These are phyloP conservation scores for Malbranchea zuffiana DNA, from an alignment of 2,329 filamentous ascomycete species.

Conservation along the genomic window DNA sequence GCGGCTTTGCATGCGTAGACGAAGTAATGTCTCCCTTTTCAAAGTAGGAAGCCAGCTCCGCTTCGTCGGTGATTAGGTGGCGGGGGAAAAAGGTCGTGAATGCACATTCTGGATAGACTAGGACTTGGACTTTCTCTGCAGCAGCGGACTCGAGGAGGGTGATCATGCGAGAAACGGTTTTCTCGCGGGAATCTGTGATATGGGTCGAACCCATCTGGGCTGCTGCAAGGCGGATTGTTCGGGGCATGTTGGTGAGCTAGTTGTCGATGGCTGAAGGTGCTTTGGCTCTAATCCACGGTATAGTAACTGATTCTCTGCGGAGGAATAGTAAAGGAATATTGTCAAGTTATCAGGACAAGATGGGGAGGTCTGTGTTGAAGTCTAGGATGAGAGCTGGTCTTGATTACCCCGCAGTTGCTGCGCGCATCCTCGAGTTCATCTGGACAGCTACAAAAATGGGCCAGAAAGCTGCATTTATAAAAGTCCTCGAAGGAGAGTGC, in stretches of 20 bases:
- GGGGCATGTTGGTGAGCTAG: slow-evolving; percentile 26
- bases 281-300: no score
- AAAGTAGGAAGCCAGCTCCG: slow-evolving; percentile 41
- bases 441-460: no score
- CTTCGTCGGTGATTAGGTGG: slow-evolving; percentile 37
- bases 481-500: no score
- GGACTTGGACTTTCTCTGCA: slow-evolving; percentile 36
- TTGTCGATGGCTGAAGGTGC: no score
- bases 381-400: no score
- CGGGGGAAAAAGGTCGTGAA: slow-evolving; percentile 49
- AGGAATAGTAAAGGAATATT: no score
- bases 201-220: slow-evolving; percentile 45
- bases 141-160: slow-evolving; percentile 39
- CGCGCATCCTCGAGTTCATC: no score
- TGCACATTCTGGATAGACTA: slow-evolving; percentile 46
- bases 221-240: slow-evolving; percentile 40
- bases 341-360: no score
- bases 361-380: no score
- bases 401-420: no score
- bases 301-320: no score
- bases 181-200: slow-evolving; percentile 30
- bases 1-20: slow-evolving; percentile 36
- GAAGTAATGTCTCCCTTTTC: slow-evolving; percentile 37
- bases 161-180: slow-evolving; percentile 41
- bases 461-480: no score